Conservation (phyloP, 2,329 filamentous ascomycete species). For the Colletotrichum neosansevieriae region DNA sequence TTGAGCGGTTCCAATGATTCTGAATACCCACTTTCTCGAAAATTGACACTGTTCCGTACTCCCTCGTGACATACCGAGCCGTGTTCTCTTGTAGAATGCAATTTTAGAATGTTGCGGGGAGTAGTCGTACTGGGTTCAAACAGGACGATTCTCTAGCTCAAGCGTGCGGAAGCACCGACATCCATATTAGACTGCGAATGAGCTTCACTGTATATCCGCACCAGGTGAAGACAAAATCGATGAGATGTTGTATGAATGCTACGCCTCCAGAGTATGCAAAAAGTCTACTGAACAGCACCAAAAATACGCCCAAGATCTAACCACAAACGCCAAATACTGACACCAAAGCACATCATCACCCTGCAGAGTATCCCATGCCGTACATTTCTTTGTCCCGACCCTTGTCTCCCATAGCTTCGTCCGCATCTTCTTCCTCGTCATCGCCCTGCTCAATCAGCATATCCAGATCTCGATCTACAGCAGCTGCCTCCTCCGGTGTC, state of each 20-base stretch:
- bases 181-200: too few relatives aligned
- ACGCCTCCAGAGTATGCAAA: not conserved
- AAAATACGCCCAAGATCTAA: not conserved
- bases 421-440: conserved; percentile 55
- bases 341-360: not conserved
- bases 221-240: not conserved
- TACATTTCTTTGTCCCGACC: conserved; percentile 37
- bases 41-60: too few relatives aligned
- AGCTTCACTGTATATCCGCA: too few relatives aligned
- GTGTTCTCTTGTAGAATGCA: too few relatives aligned
- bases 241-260: not conserved
- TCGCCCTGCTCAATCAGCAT: conserved; percentile 64
- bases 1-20: too few relatives aligned
- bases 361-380: conserved; percentile 21
- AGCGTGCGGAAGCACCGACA: too few relatives aligned
- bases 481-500: conserved; percentile 52
- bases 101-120: too few relatives aligned
- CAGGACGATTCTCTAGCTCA: too few relatives aligned
- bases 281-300: not conserved
- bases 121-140: too few relatives aligned
- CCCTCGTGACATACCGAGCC: too few relatives aligned
- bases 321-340: not conserved
- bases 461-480: conserved; percentile 63
- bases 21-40: too few relatives aligned
- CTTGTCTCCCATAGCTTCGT: conserved; percentile 37